A percentile compares a stretch with the other conserved stretches of the same genome.
phyloP scores from a whole-genome alignment of 139 green algal genomes.

The Chlorella sp. region DNA sequence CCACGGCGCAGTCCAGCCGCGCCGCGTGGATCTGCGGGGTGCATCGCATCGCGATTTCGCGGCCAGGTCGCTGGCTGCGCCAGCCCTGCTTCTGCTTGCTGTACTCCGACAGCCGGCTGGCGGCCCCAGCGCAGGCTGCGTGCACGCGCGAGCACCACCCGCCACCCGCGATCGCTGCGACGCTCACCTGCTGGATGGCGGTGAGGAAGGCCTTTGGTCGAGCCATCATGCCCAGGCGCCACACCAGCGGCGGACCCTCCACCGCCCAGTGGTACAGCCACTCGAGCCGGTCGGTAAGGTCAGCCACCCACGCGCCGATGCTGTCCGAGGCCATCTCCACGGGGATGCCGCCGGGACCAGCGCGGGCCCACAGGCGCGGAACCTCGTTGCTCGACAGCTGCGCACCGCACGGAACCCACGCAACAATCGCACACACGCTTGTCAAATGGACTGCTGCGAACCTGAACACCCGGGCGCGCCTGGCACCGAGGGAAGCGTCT shows the following conservation, averaged over 20 bases:
- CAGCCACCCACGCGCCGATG: conserved; percentile 19
- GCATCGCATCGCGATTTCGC: too few relatives aligned
- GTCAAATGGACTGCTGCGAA: too few relatives aligned
- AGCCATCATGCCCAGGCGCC: conserved; percentile 30
- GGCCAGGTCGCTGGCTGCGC: too few relatives aligned
- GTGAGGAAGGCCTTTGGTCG: conserved; percentile 29
- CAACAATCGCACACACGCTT: too few relatives aligned
- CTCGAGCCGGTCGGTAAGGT: conserved; percentile 23
- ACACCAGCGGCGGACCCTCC: conserved; percentile 21
- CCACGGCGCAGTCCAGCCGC: conserved; percentile 17
- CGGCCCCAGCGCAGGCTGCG: too few relatives aligned
- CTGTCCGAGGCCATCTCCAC: conserved; percentile 16
- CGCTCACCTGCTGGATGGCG: conserved; percentile 20
- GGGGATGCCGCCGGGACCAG: neutral
- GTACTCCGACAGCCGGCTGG: too few relatives aligned
- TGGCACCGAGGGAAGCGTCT: too few relatives aligned
- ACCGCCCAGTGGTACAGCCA: conserved; percentile 35
- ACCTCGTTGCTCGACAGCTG: conserved; percentile 12
- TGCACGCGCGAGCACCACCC: too few relatives aligned
- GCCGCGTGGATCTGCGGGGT: conserved; percentile 16
- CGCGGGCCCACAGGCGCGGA: conserved; percentile 12
- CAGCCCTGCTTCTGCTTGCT: too few relatives aligned
- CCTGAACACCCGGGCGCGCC: too few relatives aligned
- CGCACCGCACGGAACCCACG: neutral
- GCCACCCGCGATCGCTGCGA: too few relatives aligned